Percentiles rank a stretch among this genome's conserved stretches.
phyloP scores from a whole-genome alignment of 208 protist species.

The Leishmania lainsoni region DNA sequence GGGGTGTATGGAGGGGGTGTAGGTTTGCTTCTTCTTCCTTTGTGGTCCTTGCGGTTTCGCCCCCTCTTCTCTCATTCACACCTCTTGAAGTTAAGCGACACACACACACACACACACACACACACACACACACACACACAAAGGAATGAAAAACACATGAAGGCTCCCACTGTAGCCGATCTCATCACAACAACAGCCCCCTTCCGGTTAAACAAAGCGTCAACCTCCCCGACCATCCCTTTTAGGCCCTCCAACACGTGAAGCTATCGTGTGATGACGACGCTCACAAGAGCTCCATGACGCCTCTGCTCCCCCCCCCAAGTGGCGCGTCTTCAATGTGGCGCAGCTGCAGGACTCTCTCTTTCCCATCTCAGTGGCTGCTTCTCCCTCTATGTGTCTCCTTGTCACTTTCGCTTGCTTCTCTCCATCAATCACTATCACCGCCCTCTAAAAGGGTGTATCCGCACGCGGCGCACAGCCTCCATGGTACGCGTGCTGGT shows the following conservation, averaged over 20 bases:
- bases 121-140: neutral
- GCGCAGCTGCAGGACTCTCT: neutral
- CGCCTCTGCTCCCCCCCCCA: neutral
- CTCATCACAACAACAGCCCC: neutral
- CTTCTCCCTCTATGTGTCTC: neutral
- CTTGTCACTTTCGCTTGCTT: neutral
- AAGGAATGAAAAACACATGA: neutral
- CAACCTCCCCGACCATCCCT: neutral
- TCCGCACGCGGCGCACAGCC: neutral
- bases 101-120: neutral
- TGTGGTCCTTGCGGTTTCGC: neutral
- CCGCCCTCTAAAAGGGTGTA: neutral
- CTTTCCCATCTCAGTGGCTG: neutral
- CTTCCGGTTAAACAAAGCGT: neutral
- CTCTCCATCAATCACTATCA: neutral
- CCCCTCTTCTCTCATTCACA: constrained; percentile 20
- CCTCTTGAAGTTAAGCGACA: neutral
- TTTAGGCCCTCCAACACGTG: neutral
- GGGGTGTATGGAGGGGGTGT: neutral
- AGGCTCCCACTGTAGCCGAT: neutral
- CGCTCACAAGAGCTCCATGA: neutral
- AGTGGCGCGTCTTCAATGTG: neutral
- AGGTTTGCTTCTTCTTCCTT: neutral
- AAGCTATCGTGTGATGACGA: neutral
- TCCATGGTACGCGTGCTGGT: constrained; percentile 53